These are phyloP conservation scores for Pseudocercospora musae DNA, from an alignment of 2,329 filamentous ascomycete species.

Conservation along the genomic window DNA sequence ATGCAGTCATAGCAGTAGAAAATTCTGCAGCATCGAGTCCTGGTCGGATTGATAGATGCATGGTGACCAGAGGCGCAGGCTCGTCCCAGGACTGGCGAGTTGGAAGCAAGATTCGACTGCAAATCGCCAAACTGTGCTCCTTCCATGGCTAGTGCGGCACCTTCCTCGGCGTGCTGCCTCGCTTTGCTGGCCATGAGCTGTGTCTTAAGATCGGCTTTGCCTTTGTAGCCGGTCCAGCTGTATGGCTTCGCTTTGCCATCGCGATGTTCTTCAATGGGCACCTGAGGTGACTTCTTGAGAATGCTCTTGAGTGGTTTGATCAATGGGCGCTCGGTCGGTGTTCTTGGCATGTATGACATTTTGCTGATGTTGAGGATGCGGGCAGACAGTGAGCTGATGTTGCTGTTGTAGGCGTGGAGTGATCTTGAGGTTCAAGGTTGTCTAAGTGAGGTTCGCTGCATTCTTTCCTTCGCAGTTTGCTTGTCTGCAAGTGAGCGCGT, in stretches of 20 bases:
- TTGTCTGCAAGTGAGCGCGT: neutral
- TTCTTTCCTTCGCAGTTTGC: neutral
- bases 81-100: neutral
- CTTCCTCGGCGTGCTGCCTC: neutral
- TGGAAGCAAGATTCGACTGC: neutral
- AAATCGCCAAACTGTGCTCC: neutral
- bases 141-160: neutral
- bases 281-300: conserved; percentile 2
- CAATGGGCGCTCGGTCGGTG: neutral
- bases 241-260: neutral
- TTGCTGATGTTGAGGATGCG: neutral
- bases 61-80: neutral
- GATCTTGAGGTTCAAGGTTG: neutral
- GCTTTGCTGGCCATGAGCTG: neutral
- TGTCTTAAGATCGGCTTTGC: neutral
- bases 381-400: neutral
- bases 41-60: neutral
- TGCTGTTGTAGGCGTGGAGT: neutral
- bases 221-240: conserved; percentile 4
- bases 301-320: neutral
- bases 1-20: neutral
- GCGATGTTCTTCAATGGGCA: neutral
- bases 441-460: neutral
- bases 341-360: neutral
- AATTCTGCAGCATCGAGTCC: neutral